Evolutionary conservation across 371 early-diverging fungal species (phyloP), one percentile per base, ranked within the genome.

Genomic region (Rhizomucor pusillus): DNA sequence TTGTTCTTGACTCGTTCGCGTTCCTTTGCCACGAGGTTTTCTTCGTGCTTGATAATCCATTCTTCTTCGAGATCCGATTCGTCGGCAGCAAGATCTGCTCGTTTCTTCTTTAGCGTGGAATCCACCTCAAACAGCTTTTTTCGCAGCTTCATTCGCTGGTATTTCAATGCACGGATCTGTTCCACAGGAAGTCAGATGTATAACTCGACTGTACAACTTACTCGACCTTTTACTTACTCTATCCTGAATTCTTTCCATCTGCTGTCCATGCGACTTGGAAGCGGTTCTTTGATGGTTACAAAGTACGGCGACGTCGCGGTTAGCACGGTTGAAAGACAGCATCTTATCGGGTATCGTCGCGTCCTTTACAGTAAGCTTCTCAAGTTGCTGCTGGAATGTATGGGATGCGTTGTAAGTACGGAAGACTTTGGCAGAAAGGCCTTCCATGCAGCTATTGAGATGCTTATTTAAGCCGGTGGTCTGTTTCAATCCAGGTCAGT

Each of bases 381-480:
- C 60, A 19, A 97, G 75, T 73, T 98, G 89, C 37, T 90, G 73
- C 67, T 96, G 94, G 82, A 97, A 95, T 1, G 95, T 95, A 60
- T 77, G 79, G 11, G 96, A 95, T 2, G 98, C 98, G 63, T 98
- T 98, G 73, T 85, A 95, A 19, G 98, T 98, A 90, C 98, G 97
- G 81, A 98, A 98, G 18, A 97, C 98, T 67, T 98, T 98, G 54
- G 97, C 97, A 3, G 94, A 91, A 35, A 98, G 70, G 3, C 97
- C 96, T n/a, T 82, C 74, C 95, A 96, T 95, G 61, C 86, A 82
- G 19, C 59, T 79, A 23, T 83, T 84, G 57, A 98, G 71, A 62
- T 96, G 87, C 70, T 91, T 94, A 80, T 98, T 98, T 50, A 98
- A 67, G 20, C 78, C 66, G 0, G 81, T 55, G 0, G 93, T 87